Conservation (phyloP, 176 grass and related monocot genomes). For the Carex cristatella region DNA sequence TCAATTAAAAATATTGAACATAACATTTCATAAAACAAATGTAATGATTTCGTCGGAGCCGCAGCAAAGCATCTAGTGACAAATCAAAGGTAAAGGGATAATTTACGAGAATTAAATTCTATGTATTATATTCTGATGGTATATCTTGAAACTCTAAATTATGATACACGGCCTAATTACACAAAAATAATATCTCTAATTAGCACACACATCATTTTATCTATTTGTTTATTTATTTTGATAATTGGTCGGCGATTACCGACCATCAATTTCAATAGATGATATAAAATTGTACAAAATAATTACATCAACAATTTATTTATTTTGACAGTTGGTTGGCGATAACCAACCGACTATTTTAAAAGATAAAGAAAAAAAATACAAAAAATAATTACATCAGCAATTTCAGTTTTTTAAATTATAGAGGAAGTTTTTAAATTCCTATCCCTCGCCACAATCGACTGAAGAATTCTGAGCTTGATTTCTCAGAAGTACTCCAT, state of each 20-base stretch:
- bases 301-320: neutral
- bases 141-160: neutral
- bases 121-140: neutral
- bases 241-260: neutral
- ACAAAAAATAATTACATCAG: neutral
- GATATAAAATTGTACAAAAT: neutral
- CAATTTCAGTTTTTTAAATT: neutral
- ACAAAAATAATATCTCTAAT: neutral
- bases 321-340: neutral
- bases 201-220: neutral
- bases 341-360: neutral
- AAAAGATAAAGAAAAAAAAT: neutral
- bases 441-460: neutral
- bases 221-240: neutral
- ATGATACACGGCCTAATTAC: neutral
- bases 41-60: neutral
- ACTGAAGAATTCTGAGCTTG: slow-evolving; percentile 7
- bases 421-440: neutral
- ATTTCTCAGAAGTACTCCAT: slow-evolving; percentile 36
- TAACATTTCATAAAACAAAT: neutral
- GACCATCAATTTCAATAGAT: neutral
- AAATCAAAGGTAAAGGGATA: neutral
- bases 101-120: neutral
- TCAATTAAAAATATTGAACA: neutral
- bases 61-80: neutral